Conservation (phyloP, 495 filamentous ascomycete species). For the Neurospora sp. region DNA sequence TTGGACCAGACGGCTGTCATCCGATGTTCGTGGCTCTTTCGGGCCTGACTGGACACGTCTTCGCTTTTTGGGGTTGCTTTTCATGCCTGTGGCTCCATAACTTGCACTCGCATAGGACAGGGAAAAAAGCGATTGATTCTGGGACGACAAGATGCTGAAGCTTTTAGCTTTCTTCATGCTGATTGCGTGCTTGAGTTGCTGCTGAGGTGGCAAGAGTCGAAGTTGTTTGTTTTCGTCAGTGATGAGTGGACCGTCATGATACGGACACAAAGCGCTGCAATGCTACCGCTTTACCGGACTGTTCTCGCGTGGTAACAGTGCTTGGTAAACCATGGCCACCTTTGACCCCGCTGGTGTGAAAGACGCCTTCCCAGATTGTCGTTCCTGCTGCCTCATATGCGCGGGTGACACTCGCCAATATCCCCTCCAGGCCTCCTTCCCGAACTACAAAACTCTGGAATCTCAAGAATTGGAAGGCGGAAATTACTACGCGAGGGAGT, state of each 20-base stretch:
- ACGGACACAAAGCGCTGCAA: neutral
- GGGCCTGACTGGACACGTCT: neutral
- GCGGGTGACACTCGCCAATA: neutral
- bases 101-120: neutral
- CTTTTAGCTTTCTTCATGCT: too few relatives aligned
- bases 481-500: neutral
- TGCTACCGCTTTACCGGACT: neutral
- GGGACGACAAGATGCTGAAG: neutral
- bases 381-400: neutral
- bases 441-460: neutral
- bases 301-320: neutral
- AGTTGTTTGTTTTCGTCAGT: neutral
- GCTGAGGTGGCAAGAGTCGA: neutral
- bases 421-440: neutral
- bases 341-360: neutral
- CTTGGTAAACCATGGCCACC: neutral
- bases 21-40: neutral
- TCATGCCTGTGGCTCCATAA: neutral
- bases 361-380: neutral
- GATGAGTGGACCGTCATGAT: neutral
- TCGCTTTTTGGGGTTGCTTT: neutral
- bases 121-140: neutral
- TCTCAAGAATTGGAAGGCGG: neutral
- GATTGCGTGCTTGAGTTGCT: neutral
- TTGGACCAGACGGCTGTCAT: neutral